Percentiles rank a stretch among this genome's conserved stretches.
These are phyloP conservation scores for Huntiella moniliformis DNA, from an alignment of 2,329 filamentous ascomycete species.

Conservation along the genomic window DNA sequence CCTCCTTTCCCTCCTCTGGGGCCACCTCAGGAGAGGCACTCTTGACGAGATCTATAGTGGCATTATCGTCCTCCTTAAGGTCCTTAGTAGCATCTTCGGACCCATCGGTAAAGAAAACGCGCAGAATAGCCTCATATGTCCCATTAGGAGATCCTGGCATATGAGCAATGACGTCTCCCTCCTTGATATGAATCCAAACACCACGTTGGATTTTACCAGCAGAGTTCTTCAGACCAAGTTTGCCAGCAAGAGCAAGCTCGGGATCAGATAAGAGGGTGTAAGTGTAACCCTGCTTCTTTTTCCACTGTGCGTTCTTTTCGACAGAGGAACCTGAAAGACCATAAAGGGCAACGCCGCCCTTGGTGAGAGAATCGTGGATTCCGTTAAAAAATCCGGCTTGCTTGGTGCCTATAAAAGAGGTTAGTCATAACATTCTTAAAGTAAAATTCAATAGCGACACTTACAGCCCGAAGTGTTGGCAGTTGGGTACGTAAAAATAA, in stretches of 20 bases:
- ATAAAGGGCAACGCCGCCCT: conserved; percentile 68
- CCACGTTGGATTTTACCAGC: conserved; percentile 67
- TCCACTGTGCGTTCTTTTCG: conserved; percentile 85
- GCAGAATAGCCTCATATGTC: no score
- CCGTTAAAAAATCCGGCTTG: conserved; percentile 92
- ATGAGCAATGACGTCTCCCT: conserved; percentile 58
- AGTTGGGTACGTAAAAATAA: conserved; percentile 89
- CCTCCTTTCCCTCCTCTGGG: conserved; percentile 27
- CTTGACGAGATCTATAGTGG: no score
- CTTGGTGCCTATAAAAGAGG: conserved; percentile 48
- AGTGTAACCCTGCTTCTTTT: conserved; percentile 73
- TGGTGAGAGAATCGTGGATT: conserved; percentile 55
- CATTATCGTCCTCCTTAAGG: no score
- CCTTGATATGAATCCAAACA: conserved; percentile 71
- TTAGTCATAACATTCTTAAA: conserved; percentile 1
- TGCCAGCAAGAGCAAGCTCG: conserved; percentile 51
- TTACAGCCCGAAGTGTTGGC: conserved; percentile 89
- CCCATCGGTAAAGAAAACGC: no score
- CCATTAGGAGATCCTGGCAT: conserved; percentile 41
- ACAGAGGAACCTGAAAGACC: conserved; percentile 75
- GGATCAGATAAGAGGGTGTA: conserved; percentile 81
- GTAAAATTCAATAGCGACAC: conserved; percentile 18
- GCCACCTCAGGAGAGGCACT: no score
- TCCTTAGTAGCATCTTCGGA: no score
- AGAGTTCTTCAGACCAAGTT: conserved; percentile 76